Evolutionary conservation across 768 basidiomycete genomes (phyloP), one percentile per base, ranked within the genome.

Genomic region (Baorangia bicolor): DNA sequence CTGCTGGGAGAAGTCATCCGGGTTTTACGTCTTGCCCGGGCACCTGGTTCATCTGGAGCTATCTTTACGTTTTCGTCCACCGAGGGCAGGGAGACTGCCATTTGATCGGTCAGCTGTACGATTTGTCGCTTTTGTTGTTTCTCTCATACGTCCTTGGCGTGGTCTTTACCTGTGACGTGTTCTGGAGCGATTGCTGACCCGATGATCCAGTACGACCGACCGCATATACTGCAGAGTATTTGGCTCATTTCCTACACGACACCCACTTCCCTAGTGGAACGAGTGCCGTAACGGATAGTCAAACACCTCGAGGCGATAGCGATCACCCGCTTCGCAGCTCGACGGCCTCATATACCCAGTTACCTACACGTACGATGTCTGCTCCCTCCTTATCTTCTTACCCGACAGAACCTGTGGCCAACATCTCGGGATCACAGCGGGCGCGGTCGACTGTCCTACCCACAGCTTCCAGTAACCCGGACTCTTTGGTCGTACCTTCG

Each of bases 171-270:
- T 12, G 33, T 35, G 14, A 27, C 30, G 16, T 23, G 18, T 49
- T 42, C 40, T 35, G 16, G 33, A 20, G n/a, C 14, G 23, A 51
- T 46, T 21, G 16, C 53, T 68, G 31, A 67, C 30, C 5, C 3
- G 2, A 37, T 25, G 27, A 31, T 30, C 27, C 11, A 65, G 63
- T 27, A 27, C 56, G 46, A 18, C 44, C 45, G 28, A 59, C 43
- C 8, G 14, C 48, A 21, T 49, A 42, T 40, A 34, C 54, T 13
- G 9, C 51, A 16, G 53, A 58, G 23, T 43, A 59, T 39, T 16
- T 43, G 20, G n/a, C 49, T n/a, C 48, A 28, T 14, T 47, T 44
- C 28, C 0, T 35, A 20, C 30, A 18, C 8, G 43, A 49, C 7
- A 6, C 44, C 33, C 41, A 46, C 9, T 16, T 14, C n/a, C 25